These are phyloP conservation scores for Neonectria coccinea DNA, from an alignment of 2,329 filamentous ascomycete species.

Conservation along the genomic window DNA sequence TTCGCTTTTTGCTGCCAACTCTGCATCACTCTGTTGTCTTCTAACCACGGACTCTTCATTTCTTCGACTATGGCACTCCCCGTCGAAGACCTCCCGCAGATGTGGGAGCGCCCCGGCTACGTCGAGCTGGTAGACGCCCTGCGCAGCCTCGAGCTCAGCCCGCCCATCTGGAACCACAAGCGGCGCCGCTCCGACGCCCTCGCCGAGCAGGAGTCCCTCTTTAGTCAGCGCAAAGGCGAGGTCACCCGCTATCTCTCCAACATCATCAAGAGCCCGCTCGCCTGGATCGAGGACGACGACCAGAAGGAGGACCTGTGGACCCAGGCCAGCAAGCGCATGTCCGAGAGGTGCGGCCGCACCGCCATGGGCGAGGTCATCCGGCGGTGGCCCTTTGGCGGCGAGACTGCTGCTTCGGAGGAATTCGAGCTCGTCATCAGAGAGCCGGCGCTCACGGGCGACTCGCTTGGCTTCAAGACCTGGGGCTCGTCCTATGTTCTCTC, in stretches of 20 bases:
- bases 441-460: slow-evolving; percentile 87
- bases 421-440: slow-evolving; percentile 83
- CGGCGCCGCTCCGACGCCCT: slow-evolving; percentile 56
- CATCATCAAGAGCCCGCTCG: slow-evolving; percentile 74
- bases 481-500: slow-evolving; percentile 89
- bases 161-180: slow-evolving; percentile 73
- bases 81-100: slow-evolving; percentile 78
- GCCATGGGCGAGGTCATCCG: slow-evolving; percentile 69
- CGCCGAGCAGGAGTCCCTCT: slow-evolving; percentile 56
- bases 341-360: slow-evolving; percentile 83
- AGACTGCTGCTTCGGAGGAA: slow-evolving; percentile 46
- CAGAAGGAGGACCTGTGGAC: slow-evolving; percentile 80
- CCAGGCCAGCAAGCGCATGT: slow-evolving; percentile 80
- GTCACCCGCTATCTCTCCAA: slow-evolving; percentile 75
- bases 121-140: slow-evolving; percentile 73
- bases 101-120: slow-evolving; percentile 80
- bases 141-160: slow-evolving; percentile 73
- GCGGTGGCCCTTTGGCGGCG: slow-evolving; percentile 62
- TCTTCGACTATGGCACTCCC: slow-evolving; percentile 47
- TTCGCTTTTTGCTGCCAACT: not conserved
- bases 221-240: slow-evolving; percentile 58
- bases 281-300: slow-evolving; percentile 76
- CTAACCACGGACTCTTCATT: slow-evolving; percentile 3
- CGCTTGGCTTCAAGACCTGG: slow-evolving; percentile 95
- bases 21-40: not conserved